phyloP scores from a whole-genome alignment of 306 rosid species.

The Senna siamea region DNA sequence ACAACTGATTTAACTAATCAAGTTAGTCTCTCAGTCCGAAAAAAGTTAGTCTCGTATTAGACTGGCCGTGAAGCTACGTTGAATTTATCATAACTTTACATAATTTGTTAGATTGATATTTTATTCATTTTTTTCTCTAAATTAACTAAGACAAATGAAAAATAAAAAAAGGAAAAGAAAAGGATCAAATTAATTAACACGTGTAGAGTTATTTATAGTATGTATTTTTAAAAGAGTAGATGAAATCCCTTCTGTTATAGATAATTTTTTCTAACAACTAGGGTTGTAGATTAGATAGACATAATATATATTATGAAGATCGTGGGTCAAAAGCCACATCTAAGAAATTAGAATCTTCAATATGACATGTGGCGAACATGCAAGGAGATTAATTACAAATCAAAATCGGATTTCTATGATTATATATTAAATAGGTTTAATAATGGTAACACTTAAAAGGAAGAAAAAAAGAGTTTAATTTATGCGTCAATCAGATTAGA shows the following conservation, averaged over 20 bases:
- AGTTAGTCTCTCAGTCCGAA: too few relatives aligned
- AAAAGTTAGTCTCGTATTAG: too few relatives aligned
- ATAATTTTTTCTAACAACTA: background rate
- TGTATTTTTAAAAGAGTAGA: background rate
- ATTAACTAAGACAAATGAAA: too few relatives aligned
- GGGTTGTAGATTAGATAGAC: conserved; percentile 15
- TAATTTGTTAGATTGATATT: too few relatives aligned
- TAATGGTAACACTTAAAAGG: background rate
- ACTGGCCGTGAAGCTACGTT: too few relatives aligned
- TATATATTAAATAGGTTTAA: conserved; percentile 23
- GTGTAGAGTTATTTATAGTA: background rate
- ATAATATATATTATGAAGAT: background rate
- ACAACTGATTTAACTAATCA: too few relatives aligned
- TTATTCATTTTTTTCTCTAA: too few relatives aligned
- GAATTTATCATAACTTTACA: too few relatives aligned
- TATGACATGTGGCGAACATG: conserved; percentile 42
- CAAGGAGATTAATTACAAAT: conserved; percentile 36
- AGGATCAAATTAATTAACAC: too few relatives aligned
- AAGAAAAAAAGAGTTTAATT: background rate
- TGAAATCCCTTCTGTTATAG: background rate
- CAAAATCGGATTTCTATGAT: conserved; percentile 26
- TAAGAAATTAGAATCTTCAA: conserved; percentile 1
- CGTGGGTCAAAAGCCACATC: conserved; percentile 23
- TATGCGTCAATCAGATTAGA: conserved; percentile 33
- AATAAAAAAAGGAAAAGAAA: too few relatives aligned